These are phyloP conservation scores for Tolypocladium pustulatum DNA, from an alignment of 2,329 filamentous ascomycete genomes.

Conservation along the genomic window DNA sequence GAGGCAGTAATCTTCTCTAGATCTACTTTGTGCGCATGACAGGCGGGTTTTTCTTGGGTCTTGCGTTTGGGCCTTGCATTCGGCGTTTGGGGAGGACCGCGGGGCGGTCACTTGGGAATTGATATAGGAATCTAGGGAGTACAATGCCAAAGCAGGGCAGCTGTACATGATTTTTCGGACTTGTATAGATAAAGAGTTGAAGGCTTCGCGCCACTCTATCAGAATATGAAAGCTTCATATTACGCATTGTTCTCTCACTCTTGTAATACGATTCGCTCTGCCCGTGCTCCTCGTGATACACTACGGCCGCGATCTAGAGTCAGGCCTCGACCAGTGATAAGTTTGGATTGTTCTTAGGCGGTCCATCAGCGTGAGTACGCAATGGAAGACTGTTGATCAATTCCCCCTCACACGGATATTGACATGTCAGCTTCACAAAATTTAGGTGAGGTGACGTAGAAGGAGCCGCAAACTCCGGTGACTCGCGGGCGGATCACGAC, in stretches of 20 bases:
- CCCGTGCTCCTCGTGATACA: neutral
- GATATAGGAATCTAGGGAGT: neutral
- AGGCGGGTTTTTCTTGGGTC: neutral
- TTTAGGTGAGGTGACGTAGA: neutral
- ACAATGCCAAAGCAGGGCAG: slow-evolving; percentile 1
- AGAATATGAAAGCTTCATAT: neutral
- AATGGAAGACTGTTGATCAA: neutral
- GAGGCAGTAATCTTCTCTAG: neutral
- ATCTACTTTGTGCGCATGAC: slow-evolving; percentile 1
- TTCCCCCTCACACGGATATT: neutral
- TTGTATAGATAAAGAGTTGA: slow-evolving; percentile 5
- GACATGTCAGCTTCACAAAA: neutral
- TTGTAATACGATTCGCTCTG: neutral
- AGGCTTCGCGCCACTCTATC: slow-evolving; percentile 2
- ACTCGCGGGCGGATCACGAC: neutral
- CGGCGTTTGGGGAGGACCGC: slow-evolving; percentile 4
- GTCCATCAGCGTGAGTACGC: neutral
- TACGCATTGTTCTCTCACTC: neutral
- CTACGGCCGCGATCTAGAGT: neutral
- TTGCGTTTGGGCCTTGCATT: too few species aligned
- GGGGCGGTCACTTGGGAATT: neutral
- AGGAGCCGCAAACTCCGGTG: neutral
- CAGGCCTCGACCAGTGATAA: neutral
- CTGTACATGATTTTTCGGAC: neutral
- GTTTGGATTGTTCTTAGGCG: neutral